Base-by-base conservation (phyloP, 306 rosid genomes). In the Luffa acutangula region DNA sequence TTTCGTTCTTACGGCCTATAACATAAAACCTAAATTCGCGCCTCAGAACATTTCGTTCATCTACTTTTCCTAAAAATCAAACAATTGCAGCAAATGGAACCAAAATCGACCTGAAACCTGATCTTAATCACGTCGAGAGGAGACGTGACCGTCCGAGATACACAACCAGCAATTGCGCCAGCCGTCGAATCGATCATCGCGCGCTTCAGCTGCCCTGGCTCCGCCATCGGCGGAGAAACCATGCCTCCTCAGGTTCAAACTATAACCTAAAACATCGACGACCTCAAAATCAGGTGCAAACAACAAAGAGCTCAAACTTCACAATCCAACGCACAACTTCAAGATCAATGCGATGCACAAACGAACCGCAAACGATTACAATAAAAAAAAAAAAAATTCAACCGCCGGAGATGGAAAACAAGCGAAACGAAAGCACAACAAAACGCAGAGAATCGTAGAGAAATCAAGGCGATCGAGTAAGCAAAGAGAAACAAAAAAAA, bases 51-150 rank as follows among this genome's bases (percentile, higher is more conserved):
- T 73, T 21, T 15, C 6, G 2, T 25, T 51, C 9, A 21, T 69
- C 7, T 71, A 46, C 9, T 71, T 46, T 31, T 13, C 76, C 76
- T 11, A 71, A 7, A 71, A 45, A 21, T 10, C 58, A 82, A 18
- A 60, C 78, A 73, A 75, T 34, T 52, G 64, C 63, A 75, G 64
- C 15, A 4, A 48, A 63, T 79, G 48, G 45, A 15, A 37, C 59
- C 62, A 52, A 48, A 67, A 67, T 52, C 31, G 14, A 92, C 98
- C 93, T 95, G 98, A 75, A 95, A 95, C 82, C 97, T 87, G 88
- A 95, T 95, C 89, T 95, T 95, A 79, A 95, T 95, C 78, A 95
- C 98, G 75, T 95, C 98, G 70, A 92, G 97, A 42, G 97, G 98
- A 17, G 97, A 92, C 45, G 98, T 95, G 9, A 95, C 92, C 2